Evolutionary conservation across 257 asterid genomes (phyloP).

Genomic region (Solanum phureja): DNA sequence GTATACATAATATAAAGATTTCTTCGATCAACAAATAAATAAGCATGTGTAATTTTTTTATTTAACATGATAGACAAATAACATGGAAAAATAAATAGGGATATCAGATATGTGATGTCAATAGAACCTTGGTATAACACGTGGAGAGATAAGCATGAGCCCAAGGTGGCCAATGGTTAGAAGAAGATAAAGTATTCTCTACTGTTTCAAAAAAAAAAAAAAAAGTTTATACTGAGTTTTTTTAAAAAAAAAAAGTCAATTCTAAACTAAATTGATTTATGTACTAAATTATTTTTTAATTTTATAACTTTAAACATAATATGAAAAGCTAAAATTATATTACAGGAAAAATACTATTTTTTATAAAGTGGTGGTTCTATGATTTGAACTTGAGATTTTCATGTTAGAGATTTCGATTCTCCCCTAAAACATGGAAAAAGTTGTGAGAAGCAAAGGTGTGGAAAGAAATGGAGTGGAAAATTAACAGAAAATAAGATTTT

Average conservation of each 20-base stretch:
- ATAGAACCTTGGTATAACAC: constrained; percentile 1
- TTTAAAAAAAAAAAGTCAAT: too few species aligned
- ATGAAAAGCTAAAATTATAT: neutral
- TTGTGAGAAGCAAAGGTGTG: neutral
- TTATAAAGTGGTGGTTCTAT: too few species aligned
- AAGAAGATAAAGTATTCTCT: neutral
- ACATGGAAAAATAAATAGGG: neutral
- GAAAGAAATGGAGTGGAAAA: neutral
- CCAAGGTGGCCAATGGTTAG: neutral
- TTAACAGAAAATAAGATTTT: neutral
- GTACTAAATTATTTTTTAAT: too few species aligned
- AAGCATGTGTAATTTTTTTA: too few species aligned
- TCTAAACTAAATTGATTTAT: too few species aligned
- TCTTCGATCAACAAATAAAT: too few species aligned
- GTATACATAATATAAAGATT: too few species aligned
- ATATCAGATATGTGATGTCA: neutral
- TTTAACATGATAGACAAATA: neutral
- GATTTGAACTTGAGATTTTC: too few species aligned
- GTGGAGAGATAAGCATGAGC: neutral
- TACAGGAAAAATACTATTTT: too few species aligned
- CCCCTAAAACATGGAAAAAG: neutral
- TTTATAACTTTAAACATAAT: too few species aligned
- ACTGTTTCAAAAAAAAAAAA: too few species aligned
- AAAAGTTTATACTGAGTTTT: too few species aligned
- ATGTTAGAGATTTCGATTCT: neutral